phyloP scores from a whole-genome alignment of 139 green algal species.

The Chlorella sp. region DNA sequence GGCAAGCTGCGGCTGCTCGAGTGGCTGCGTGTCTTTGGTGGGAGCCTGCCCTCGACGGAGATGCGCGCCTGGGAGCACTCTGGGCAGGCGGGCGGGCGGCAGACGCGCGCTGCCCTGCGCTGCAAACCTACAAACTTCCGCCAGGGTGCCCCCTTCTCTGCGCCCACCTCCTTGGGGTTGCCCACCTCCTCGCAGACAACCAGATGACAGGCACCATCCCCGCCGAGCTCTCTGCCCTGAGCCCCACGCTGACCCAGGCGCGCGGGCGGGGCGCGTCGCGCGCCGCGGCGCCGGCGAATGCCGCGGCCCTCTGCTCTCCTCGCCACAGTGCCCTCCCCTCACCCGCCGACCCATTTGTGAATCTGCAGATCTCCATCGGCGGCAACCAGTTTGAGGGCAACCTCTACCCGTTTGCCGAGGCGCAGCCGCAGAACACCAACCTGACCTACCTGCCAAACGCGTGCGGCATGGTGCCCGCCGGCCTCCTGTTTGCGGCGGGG shows the following conservation, averaged over 20 bases:
- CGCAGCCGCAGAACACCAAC: conserved; percentile 5
- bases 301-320: no score
- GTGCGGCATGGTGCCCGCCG: conserved; percentile 15
- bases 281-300: no score
- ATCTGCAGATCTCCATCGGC: conserved; percentile 8
- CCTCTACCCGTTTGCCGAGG: conserved; percentile 9
- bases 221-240: neutral
- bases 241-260: neutral
- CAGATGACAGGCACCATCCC: conserved; percentile 2
- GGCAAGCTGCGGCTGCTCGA: conserved; percentile 5
- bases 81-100: no score
- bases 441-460: conserved; percentile 1
- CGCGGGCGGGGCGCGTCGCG: no score
- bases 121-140: no score
- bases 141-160: no score
- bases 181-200: conserved; percentile 13
- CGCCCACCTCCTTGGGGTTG: no score
- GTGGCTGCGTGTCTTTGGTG: conserved; percentile 19
- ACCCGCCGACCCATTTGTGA: neutral
- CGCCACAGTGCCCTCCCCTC: no score
- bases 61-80: no score
- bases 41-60: neutral
- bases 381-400: conserved; percentile 8
- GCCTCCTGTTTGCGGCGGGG: conserved; percentile 5
- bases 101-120: no score